These are phyloP conservation scores for Calonectria pauciramosa DNA, from an alignment of 2,329 filamentous ascomycete genomes.

Conservation along the genomic window DNA sequence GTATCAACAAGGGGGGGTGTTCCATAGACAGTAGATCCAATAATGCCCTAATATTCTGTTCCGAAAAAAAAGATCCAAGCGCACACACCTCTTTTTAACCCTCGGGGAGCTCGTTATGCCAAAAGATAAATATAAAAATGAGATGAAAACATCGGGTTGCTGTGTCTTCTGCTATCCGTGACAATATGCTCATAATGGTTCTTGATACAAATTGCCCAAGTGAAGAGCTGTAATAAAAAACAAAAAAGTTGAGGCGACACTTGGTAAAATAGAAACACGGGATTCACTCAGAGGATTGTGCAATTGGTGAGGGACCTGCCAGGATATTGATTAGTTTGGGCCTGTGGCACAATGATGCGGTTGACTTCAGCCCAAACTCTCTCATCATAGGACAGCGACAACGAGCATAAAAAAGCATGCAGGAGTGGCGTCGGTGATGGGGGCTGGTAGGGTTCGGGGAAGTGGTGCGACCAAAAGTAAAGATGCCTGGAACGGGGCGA, in stretches of 20 bases:
- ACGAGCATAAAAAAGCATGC: not conserved
- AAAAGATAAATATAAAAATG: too few relatives aligned
- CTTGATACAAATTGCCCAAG: slow-evolving; percentile 20
- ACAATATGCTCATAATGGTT: not conserved
- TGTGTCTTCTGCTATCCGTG: not conserved
- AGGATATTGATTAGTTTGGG: slow-evolving; percentile 44
- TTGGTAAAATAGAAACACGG: slow-evolving; percentile 30
- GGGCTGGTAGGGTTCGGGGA: not conserved
- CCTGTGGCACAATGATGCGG: slow-evolving; percentile 35
- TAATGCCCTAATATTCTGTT: slow-evolving; percentile 26
- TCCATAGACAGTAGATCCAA: slow-evolving; percentile 29
- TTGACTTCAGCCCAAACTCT: slow-evolving; percentile 38
- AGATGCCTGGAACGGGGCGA: not conserved
- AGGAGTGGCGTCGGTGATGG: not conserved
- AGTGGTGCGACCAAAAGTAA: not conserved
- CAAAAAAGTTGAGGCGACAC: slow-evolving; percentile 33
- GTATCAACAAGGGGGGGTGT: slow-evolving; percentile 32
- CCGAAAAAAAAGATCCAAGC: slow-evolving; percentile 17
- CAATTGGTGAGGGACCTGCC: slow-evolving; percentile 49
- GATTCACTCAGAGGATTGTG: slow-evolving; percentile 48
- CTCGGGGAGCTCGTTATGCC: slow-evolving; percentile 12
- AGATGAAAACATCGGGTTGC: not conserved
- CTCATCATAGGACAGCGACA: slow-evolving; percentile 26
- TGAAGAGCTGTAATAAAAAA: slow-evolving; percentile 24
- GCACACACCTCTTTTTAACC: slow-evolving; percentile 20